Conservation (phyloP, 2,329 filamentous ascomycete species). For the Fusarium palustre region DNA sequence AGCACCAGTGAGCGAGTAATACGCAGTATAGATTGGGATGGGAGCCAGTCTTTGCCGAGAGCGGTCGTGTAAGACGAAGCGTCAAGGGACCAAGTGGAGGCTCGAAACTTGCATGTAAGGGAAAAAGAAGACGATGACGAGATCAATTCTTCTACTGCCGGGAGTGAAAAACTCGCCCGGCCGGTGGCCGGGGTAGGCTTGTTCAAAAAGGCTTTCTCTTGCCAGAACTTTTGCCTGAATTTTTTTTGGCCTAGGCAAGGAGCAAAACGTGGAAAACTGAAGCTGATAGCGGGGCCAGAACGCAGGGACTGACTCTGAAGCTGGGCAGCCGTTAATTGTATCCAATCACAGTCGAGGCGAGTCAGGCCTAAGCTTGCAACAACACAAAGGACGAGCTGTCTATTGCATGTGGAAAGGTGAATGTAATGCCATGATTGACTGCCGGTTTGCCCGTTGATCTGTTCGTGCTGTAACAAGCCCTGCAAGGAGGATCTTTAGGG, state of each 20-base stretch:
- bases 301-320: slow-evolving; percentile 43
- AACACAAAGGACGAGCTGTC: slow-evolving; percentile 30
- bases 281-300: slow-evolving; percentile 46
- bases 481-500: slow-evolving; percentile 23
- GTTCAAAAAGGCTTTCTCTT: slow-evolving; percentile 24
- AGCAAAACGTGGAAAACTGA: slow-evolving; percentile 37
- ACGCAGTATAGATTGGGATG: slow-evolving; percentile 30
- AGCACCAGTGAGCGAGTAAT: slow-evolving; percentile 28
- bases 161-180: slow-evolving; percentile 24
- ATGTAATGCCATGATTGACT: slow-evolving; percentile 28
- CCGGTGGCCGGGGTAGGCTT: slow-evolving; percentile 47
- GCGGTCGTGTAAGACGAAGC: slow-evolving; percentile 44
- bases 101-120: slow-evolving; percentile 24
- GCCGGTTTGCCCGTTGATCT: background rate
- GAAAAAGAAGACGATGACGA: slow-evolving; percentile 47
- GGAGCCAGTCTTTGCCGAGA: slow-evolving; percentile 46
- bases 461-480: slow-evolving; percentile 19
- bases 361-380: slow-evolving; percentile 45
- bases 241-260: slow-evolving; percentile 21
- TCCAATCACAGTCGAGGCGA: slow-evolving; percentile 46
- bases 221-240: slow-evolving; percentile 33
- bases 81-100: slow-evolving; percentile 38
- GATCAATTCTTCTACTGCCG: slow-evolving; percentile 46
- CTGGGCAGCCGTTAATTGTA: slow-evolving; percentile 35
- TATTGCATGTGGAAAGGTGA: slow-evolving; percentile 47